Base-by-base conservation (phyloP, 1,139 yeast genomes). In the Magnusiomyces paraingens region DNA sequence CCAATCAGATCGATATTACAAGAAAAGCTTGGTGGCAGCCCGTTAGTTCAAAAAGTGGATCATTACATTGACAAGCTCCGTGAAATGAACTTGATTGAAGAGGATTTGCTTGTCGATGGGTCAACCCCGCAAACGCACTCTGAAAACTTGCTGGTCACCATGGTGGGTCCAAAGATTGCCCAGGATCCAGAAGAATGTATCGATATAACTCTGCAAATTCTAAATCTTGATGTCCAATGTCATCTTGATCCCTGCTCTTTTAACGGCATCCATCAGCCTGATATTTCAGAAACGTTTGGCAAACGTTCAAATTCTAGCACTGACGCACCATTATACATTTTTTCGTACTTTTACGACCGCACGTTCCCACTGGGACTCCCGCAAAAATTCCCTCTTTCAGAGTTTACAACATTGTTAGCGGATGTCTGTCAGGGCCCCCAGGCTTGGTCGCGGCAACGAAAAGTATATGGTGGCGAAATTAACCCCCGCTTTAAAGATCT, bases 261-360 rank as follows among this genome's bases (percentile, higher is more conserved):
- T 78, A 89, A 91, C 66, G 99, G 99, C 64, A 85, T 90, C 52
- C 95, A 93, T 69, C 99, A 93, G 74, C 99, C 99, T 5, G 85
- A 95, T 2, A 76, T 93, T 62, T 81, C 82, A 48, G 82, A 78
- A 60, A 81, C 95, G 14, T 91, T 93, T 77, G 78, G 80, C 55
- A 76, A 74, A 52, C n/a, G 40, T 4, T 12, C 17, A 3, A 12
- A 36, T 5, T 12, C 17, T 36, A 36, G 40, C 17, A 12, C 14
- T 6, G 40, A 36, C n/a, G 38, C 48, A 2, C 49, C 49, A 6
- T 41, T 93, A 80, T 93, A 77, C 70, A 83, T 91, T 41, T 90
- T 94, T 71, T 91, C 98, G 12, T 93, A 82, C 76, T 93, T 93
- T 73, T 93, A 90, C 72, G 99, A 93, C 71, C 81, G 95, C 67